Evolutionary conservation across 1,139 yeast species (phyloP), one percentile per base, ranked within the genome.

Genomic region (Sugiyamaella novakii): DNA sequence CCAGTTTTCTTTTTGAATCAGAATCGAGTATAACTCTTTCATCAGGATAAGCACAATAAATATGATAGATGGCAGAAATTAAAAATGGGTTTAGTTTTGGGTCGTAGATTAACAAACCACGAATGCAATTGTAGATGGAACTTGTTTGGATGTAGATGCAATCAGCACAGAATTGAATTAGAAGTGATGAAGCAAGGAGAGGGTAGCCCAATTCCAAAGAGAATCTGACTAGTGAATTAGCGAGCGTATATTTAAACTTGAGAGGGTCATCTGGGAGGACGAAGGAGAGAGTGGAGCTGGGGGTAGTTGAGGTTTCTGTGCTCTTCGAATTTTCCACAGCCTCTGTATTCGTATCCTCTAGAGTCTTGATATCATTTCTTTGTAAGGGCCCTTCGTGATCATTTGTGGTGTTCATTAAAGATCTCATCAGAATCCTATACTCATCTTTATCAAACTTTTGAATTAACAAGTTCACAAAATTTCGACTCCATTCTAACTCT

Each of bases 171-270:
- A 59, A 46, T 31, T 53, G 37, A n/a, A 54, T 43, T 33, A 53
- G 47, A 7, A 57, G 42, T 1, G 61, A 52, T 5, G 60, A 55
- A 2, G 58, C 58, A 12, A 58, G 46, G 10, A 59, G 46, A 2
- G 62, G 58, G 17, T 53, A 29, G 11, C 56, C 52, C 5, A 34
- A 37, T 35, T 38, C 46, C 11, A 54, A 41, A 6, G 50, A 42
- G 28, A 52, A 42, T 5, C 30, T 46, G 18, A 52, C 33, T 30
- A 54, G 42, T 3, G 43, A 19, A 35, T 49, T 38, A 3, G 51
- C 52, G 22, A 35, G 21, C 18, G 18, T 11, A 28, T 43, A 35
- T 28, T 19, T 29, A 29, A 25, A 29, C 10, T 25, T 31, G 3
- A 4, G 18, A 7, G 41, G 42, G 5, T 18, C 25, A 21, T 7